Evolutionary conservation across 805 yeast genomes (phyloP), one percentile per base, ranked within the genome.

Genomic region (Hagleromyces aurorensis): DNA sequence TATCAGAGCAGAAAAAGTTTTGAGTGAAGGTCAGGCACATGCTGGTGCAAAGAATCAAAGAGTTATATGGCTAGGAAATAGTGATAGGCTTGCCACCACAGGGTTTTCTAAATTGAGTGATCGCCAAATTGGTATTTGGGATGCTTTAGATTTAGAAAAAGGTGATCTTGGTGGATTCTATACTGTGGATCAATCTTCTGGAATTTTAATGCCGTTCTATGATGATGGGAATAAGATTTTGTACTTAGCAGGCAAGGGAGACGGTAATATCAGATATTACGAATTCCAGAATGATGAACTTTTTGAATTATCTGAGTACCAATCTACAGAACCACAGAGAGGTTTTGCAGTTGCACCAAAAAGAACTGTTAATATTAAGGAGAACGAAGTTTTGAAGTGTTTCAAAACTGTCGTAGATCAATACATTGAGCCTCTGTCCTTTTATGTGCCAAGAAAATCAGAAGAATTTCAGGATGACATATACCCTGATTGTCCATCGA

Each of bases 61-160:
- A 55, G 80, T 84, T 21, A 74, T 72, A 10, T 91, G 98, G 97
- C 62, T 89, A 37, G 96, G 97, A 19, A 75, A 83, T 48, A 63
- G 79, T 25, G 80, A 87, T 50, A 71, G 96, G 45, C 62, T 91
- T 20, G 80, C 78, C 29, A 89, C 98, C 21, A 87, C 98, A 6
- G 99, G 99, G 1, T 91, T 91, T 56, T 84, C 94, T 16, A 74
- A 81, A 49, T 68, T 83, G 43, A 82, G 94, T 25, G 97, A 91
- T 52, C 84, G 99, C 55, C 97, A 91, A 61, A 65, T 89, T 37
- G 98, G 91, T 46, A 66, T 91, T 34, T 91, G 98, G 98, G 86
- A 91, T 47, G 67, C 86, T 13, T 65, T 69, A 19, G 72, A 80
- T 45, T 63, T 91, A 32, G 75, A 62, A 7, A 67, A 68, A 27